Evolutionary conservation across 169 alveolate species (phyloP).

Genomic region (Plasmodium coatneyi): DNA sequence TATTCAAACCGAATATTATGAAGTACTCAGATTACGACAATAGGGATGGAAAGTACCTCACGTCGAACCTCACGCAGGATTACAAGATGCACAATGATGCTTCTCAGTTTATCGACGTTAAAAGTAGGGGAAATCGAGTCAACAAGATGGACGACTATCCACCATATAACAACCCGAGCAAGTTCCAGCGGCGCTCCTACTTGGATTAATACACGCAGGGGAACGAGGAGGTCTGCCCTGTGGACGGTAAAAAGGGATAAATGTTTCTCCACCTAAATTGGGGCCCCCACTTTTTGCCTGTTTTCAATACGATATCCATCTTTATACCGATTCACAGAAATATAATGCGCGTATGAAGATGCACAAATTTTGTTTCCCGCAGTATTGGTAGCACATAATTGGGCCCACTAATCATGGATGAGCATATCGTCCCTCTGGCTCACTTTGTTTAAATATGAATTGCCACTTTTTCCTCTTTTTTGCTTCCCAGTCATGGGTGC

Average conservation of each 20-base stretch:
- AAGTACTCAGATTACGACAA: slow-evolving; percentile 42
- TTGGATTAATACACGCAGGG: background rate
- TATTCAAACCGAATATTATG: slow-evolving; percentile 56
- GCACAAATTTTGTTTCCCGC: background rate
- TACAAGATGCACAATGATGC: slow-evolving; percentile 48
- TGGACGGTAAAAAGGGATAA: background rate
- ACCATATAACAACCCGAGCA: slow-evolving; percentile 31
- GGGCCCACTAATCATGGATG: background rate
- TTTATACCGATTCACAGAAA: background rate
- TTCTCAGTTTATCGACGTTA: slow-evolving; percentile 45
- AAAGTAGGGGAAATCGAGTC: slow-evolving; percentile 7
- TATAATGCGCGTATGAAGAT: background rate
- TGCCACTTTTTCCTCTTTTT: background rate
- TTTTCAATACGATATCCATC: background rate
- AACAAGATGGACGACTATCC: slow-evolving; percentile 62
- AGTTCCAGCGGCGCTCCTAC: slow-evolving; percentile 61
- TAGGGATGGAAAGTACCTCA: slow-evolving; percentile 15
- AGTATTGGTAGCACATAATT: background rate
- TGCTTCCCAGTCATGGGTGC: background rate
- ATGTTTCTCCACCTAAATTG: background rate
- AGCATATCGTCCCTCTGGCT: background rate
- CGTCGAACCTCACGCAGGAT: slow-evolving; percentile 47
- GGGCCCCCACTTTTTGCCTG: background rate
- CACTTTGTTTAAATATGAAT: background rate
- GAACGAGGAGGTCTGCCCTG: background rate